Evolutionary conservation across 441 rosid species (phyloP).

Genomic region (Dalechampia spathulata): DNA sequence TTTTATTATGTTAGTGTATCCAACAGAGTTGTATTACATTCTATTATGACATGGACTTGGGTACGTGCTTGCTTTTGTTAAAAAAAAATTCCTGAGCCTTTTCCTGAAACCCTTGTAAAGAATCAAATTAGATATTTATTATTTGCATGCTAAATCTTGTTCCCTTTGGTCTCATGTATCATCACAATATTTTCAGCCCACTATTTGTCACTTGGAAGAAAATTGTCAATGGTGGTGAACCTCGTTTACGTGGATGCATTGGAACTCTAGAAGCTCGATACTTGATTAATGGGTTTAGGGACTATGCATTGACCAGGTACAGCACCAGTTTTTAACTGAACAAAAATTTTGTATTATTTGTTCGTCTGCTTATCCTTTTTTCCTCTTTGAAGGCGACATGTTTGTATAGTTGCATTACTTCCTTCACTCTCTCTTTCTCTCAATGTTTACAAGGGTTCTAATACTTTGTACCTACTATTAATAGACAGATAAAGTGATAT

Average conservation of each 20-base stretch:
- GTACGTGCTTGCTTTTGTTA: too few relatives aligned
- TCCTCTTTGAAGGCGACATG: neutral
- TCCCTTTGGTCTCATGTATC: neutral
- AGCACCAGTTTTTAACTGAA: neutral
- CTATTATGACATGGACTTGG: too few relatives aligned
- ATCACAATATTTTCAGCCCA: constrained; percentile 47
- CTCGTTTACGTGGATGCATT: constrained; percentile 96
- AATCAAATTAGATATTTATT: too few relatives aligned
- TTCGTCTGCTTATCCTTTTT: neutral
- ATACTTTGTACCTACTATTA: too few relatives aligned
- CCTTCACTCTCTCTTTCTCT: neutral
- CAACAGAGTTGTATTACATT: neutral
- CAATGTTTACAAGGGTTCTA: neutral
- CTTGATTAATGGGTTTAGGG: constrained; percentile 80
- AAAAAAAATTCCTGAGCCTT: too few relatives aligned
- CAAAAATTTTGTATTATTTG: neutral
- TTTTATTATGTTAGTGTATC: too few relatives aligned
- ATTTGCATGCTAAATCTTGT: neutral
- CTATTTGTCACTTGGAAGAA: constrained; percentile 98
- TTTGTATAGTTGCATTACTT: neutral
- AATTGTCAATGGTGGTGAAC: constrained; percentile 76
- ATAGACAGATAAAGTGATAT: too few relatives aligned
- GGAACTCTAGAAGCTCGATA: constrained; percentile 88
- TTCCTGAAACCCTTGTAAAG: too few relatives aligned
- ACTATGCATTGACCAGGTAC: constrained; percentile 94